Evolutionary conservation across 441 rosid species (phyloP), one percentile per base, ranked within the genome.

Genomic region (Isatis lusitanica): DNA sequence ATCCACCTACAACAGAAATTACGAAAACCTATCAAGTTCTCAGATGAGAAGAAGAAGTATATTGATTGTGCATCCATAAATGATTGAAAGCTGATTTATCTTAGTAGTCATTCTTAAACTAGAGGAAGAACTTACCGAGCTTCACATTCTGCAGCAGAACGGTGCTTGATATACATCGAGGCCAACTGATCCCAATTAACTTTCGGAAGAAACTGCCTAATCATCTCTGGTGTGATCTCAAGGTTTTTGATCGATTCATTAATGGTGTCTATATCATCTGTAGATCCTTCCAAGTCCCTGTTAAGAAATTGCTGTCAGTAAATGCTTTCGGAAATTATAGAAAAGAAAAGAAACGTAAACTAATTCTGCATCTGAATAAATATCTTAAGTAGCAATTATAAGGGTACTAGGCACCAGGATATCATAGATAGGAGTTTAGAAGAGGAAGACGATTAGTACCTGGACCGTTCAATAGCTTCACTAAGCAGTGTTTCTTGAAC

Each of bases 121-220:
- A 57, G 60, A 70, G 42, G 43, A 35, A 51, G 55, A 57, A 48
- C 79, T 82, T 87, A 95, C 98, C 83, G 89, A 73, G 96, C 87
- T 83, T 87, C 89, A 74, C 99, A 95, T 83, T 93, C 97, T 66
- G 94, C 85, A 79, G 94, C 93, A 77, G 88, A 81, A 55, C 84
- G 96, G 81, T 84, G 86, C 39, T 61, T 67, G 28, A 84, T 75
- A 66, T 84, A 83, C 76, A 69, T 68, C 18, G 88, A 88, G 61
- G 98, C 94, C 80, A 95, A 69, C 36, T 84, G 88, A 74, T 88
- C 85, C 99, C 99, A 95, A 18, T 87, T 81, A 75, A 91, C 89
- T 70, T 87, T 83, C 3, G 97, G 98, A 83, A 93, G 89, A 78
- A 90, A 86, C 78, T 86, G 89, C 79, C 88, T 82, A 26, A 86